Base-by-base conservation (phyloP, 805 yeast species). In the Yarrowia yakushimensis region DNA sequence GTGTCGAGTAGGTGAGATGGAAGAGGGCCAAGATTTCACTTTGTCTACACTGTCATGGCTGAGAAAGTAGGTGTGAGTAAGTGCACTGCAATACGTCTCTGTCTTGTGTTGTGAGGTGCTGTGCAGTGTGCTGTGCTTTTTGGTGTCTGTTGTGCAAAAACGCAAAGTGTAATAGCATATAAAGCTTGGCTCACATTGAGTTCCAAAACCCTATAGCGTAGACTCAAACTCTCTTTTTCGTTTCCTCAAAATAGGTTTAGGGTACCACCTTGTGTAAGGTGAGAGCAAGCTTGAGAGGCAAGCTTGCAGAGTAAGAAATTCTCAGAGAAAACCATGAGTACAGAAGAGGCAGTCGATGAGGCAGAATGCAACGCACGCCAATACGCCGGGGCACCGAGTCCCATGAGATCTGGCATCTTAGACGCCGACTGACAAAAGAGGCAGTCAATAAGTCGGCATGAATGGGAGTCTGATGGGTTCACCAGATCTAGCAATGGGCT, bases 71-170 rank as follows among this genome's bases (percentile, higher is more conserved):
- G 54, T 45, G 52, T 36, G 55, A 15, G 27, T 33, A 30, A 28
- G 50, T 43, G 50, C 36, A 18, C 41, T 48, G 57, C 57, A 48
- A 48, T 20, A 31, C 39, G 55, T 48, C 55, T 42, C 28, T 42
- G 33, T 31, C 34, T 31, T 45, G 52, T 45, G 52, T 45, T 34
- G 57, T 48, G 57, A 33, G 57, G 57, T 48, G 57, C 57, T 48
- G 52, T 28, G 52, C 52, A 28, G 50, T 45, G 50, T 34, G 41
- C 57, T 48, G 57, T 48, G 57, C 57, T 34, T 48, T 48, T 48
- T 48, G n/a, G 57, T 33, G 57, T 48, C 57, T 48, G 57, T 33
- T 48, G 57, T 48, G 57, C 22, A 33, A 31, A 48, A 48, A 48
- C 57, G 30, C 57, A 48, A 48, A 48, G 41, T 48, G 30, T 22